These are phyloP conservation scores for Phoenix dactylifera DNA, from an alignment of 176 grass and related monocot species.

Conservation along the genomic window DNA sequence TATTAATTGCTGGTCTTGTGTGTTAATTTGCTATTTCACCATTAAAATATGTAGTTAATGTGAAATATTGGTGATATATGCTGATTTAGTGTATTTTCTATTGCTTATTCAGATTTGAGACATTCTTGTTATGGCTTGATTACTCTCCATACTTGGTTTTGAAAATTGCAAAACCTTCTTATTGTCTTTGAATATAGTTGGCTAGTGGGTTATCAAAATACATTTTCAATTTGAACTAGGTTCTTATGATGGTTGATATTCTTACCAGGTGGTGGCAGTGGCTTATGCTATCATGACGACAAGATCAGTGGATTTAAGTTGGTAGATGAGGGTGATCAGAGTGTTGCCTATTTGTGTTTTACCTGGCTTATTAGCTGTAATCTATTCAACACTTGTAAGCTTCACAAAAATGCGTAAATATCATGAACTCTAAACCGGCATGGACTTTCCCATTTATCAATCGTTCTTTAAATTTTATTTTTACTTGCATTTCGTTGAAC, in stretches of 20 bases:
- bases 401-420: conserved; percentile 16
- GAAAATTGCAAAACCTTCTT: no score
- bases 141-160: no score
- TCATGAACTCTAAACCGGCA: background rate
- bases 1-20: no score
- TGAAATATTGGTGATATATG: no score
- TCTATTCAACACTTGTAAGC: conserved; percentile 19
- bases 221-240: background rate
- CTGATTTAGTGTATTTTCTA: no score
- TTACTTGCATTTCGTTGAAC: no score
- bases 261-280: background rate
- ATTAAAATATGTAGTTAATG: no score
- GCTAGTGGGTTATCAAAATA: background rate
- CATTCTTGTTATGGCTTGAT: no score
- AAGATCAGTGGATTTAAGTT: conserved; percentile 4
- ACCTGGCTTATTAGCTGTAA: conserved; percentile 4
- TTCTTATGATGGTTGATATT: background rate
- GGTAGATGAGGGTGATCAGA: conserved; percentile 7
- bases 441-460: background rate
- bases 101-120: no score
- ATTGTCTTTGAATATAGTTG: background rate
- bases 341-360: conserved; percentile 13
- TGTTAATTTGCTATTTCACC: no score
- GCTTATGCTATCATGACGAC: conserved; percentile 18
- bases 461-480: background rate